phyloP scores from a whole-genome alignment of 1,284 basidiomycete genomes.

The Peniophora sp. region DNA sequence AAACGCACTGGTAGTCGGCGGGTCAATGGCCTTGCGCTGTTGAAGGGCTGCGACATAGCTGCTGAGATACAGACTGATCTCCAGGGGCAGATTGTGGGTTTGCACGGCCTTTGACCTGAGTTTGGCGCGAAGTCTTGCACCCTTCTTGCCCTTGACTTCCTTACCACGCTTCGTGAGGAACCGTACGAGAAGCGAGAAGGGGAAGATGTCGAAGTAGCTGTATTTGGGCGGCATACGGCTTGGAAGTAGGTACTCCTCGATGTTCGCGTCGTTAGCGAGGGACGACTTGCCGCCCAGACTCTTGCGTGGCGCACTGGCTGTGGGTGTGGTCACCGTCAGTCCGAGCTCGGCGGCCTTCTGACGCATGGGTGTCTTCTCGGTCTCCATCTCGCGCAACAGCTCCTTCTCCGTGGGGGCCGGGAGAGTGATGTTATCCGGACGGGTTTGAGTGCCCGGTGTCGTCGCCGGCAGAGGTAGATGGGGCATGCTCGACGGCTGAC shows the following conservation, averaged over 20 bases:
- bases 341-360: too few species aligned
- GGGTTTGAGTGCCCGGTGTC: slow-evolving; percentile 1
- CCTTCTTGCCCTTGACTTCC: slow-evolving; percentile 50
- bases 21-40: slow-evolving; percentile 50
- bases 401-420: slow-evolving; percentile 6
- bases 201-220: slow-evolving; percentile 59
- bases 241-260: slow-evolving; percentile 46
- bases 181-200: slow-evolving; percentile 54
- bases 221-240: slow-evolving; percentile 56
- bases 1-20: slow-evolving; percentile 54
- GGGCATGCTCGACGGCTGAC: slow-evolving; percentile 10
- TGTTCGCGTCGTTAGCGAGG: slow-evolving; percentile 17
- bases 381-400: slow-evolving; percentile 6
- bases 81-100: slow-evolving; percentile 65
- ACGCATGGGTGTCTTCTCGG: slow-evolving; percentile 6
- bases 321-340: too few species aligned
- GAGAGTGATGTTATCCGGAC: background rate
- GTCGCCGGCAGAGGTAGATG: slow-evolving; percentile 29
- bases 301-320: background rate
- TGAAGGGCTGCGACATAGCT: slow-evolving; percentile 61
- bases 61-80: slow-evolving; percentile 69
- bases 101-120: slow-evolving; percentile 31
- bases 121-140: slow-evolving; percentile 43
- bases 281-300: slow-evolving; percentile 8
- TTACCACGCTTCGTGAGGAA: slow-evolving; percentile 36